Evolutionary conservation across 345 rosid species (phyloP).

Genomic region (Draba incana): DNA sequence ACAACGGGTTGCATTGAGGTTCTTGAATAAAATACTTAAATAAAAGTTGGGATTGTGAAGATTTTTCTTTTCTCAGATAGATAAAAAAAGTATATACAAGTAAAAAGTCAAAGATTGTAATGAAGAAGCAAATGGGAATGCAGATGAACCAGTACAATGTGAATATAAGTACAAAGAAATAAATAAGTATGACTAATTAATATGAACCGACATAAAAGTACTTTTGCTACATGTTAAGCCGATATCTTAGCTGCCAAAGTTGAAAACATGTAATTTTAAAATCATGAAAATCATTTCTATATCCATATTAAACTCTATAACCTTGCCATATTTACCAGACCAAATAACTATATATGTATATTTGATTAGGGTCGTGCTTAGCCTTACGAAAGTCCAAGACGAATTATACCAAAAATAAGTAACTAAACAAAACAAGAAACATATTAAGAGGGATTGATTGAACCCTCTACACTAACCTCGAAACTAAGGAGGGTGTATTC

Average conservation of each 20-base stretch:
- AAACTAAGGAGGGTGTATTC: no score
- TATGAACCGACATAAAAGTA: constrained; percentile 17
- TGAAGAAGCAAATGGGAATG: not conserved
- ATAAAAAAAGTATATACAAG: no score
- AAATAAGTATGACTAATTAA: not conserved
- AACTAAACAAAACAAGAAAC: no score
- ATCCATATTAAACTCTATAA: not conserved
- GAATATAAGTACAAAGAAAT: not conserved
- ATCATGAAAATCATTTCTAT: not conserved
- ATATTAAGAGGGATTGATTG: not conserved
- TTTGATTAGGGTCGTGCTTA: not conserved
- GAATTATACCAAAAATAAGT: not conserved
- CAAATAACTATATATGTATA: not conserved
- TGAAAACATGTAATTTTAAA: not conserved
- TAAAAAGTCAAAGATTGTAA: not conserved
- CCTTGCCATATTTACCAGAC: not conserved
- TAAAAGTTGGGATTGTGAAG: not conserved
- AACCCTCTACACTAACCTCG: not conserved
- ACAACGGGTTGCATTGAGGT: no score
- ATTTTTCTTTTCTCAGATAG: not conserved
- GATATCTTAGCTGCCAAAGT: constrained; percentile 16
- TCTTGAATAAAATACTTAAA: no score
- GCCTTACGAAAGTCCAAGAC: not conserved
- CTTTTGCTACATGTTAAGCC: not conserved
- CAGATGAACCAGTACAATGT: not conserved